Conservation (phyloP, 208 protist species). For the Leishmania major region DNA sequence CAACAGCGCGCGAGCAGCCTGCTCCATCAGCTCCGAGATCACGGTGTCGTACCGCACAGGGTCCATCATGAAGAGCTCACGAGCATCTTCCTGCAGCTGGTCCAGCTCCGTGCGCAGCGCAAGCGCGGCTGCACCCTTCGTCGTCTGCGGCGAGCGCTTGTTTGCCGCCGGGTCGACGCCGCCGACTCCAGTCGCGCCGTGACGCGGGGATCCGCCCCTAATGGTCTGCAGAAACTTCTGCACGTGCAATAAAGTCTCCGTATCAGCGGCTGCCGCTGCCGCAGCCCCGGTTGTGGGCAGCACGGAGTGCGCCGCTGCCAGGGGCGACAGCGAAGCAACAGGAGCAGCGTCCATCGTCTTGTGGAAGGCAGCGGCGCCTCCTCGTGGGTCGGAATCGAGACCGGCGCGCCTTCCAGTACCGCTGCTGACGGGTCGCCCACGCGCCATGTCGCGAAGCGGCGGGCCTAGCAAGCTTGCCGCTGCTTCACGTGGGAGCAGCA, state of each 20-base stretch:
- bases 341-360: background rate
- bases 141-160: background rate
- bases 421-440: background rate
- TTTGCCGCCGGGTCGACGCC: background rate
- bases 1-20: slow-evolving; percentile 28
- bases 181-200: background rate
- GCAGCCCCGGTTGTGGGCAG: slow-evolving; percentile 31
- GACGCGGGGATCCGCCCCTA: background rate
- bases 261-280: slow-evolving; percentile 26
- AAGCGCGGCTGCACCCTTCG: slow-evolving; percentile 12
- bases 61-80: slow-evolving; percentile 76
- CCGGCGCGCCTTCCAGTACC: background rate
- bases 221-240: slow-evolving; percentile 29
- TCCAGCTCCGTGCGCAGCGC: slow-evolving; percentile 48
- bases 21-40: slow-evolving; percentile 69
- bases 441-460: slow-evolving; percentile 1
- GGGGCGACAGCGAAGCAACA: background rate
- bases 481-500: slow-evolving; percentile 27
- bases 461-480: slow-evolving; percentile 18
- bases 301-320: slow-evolving; percentile 22
- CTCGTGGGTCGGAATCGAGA: background rate
- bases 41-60: slow-evolving; percentile 82
- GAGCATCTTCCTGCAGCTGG: slow-evolving; percentile 64
- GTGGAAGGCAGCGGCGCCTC: background rate
- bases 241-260: slow-evolving; percentile 28